Conservation (phyloP, 305 asterid genomes). For the Fraxinus floribunda region DNA sequence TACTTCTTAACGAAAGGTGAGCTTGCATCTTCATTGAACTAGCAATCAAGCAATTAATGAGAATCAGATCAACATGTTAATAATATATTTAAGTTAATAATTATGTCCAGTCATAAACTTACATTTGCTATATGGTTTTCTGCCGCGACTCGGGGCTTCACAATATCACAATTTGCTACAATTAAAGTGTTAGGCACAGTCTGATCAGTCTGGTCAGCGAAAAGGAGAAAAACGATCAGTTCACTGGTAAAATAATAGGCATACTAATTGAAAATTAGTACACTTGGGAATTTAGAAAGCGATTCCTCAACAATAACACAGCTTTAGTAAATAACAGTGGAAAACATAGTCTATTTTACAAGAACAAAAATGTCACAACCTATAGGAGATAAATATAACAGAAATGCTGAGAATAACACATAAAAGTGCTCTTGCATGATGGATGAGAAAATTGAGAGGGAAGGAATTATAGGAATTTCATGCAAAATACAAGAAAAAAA, state of each 20-base stretch:
- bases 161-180: conserved; percentile 87
- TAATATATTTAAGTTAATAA: not conserved
- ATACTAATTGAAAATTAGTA: not conserved
- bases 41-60: conserved; percentile 18
- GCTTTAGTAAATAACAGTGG: conserved; percentile 6
- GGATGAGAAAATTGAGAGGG: not conserved
- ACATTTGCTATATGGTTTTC: conserved; percentile 83
- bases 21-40: conserved; percentile 97
- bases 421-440: not conserved
- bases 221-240: conserved; percentile 18
- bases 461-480: not conserved
- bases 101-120: conserved; percentile 12
- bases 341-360: not conserved
- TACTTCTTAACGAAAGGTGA: conserved; percentile 91
- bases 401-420: not conserved
- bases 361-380: not conserved
- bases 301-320: not conserved
- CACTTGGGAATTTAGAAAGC: not conserved
- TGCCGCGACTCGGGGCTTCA: conserved; percentile 92
- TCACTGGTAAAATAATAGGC: conserved; percentile 14
- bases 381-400: not conserved
- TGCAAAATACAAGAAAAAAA: not conserved
- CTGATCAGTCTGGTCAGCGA: conserved; percentile 67
- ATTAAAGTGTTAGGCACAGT: conserved; percentile 93
- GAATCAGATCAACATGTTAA: conserved; percentile 18